Conservation (phyloP, 805 yeast species). For the Sugiyamaella smithiae region DNA sequence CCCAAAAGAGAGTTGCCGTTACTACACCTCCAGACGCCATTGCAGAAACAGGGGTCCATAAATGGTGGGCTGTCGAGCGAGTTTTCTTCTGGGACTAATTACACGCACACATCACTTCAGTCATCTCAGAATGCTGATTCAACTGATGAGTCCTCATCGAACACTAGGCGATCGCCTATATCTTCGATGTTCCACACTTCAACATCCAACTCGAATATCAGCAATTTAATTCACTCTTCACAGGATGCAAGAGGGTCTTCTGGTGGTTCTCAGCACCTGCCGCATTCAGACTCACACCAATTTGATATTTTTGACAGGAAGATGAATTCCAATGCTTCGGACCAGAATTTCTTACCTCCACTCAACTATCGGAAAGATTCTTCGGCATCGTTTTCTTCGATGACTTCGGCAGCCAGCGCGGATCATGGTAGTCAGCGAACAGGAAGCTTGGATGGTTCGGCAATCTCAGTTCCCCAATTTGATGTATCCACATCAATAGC, state of each 20-base stretch:
- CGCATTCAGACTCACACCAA: background rate
- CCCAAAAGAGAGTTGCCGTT: constrained; percentile 1
- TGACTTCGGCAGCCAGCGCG: background rate
- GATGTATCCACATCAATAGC: constrained; percentile 13
- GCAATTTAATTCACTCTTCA: background rate
- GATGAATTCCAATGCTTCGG: background rate
- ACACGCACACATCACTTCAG: background rate
- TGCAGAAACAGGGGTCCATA: background rate
- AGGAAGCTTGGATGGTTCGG: background rate
- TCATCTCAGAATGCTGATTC: background rate
- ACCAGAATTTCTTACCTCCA: constrained; percentile 5
- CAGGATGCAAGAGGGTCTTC: background rate
- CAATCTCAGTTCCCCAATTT: constrained; percentile 20
- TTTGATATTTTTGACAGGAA: constrained; percentile 3
- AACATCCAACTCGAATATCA: background rate
- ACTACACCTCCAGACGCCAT: constrained; percentile 7
- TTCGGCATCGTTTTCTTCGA: background rate
- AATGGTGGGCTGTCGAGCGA: background rate
- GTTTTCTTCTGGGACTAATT: background rate
- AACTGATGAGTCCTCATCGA: background rate
- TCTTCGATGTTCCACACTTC: constrained; percentile 1
- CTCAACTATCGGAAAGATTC: constrained; percentile 9
- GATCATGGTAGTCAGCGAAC: background rate
- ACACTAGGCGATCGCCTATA: constrained; percentile 1
- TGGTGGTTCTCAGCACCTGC: background rate